Evolutionary conservation across 1,284 basidiomycete species (phyloP), one percentile per base, ranked within the genome.

Genomic region (Marasmius fiardii): DNA sequence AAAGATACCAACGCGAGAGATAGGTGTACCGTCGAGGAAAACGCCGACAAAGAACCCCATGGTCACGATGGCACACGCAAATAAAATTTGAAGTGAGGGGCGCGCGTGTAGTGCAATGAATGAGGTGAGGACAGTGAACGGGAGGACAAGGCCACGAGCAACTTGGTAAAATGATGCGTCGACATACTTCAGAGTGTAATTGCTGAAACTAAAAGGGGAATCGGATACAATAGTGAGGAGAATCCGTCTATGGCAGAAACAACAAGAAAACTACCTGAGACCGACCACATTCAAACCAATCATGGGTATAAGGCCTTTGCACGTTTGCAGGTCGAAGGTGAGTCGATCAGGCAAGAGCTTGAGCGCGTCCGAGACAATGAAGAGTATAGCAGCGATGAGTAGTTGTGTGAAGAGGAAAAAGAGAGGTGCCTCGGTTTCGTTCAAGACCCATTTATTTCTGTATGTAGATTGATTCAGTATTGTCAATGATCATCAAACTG

Each of bases 101-200:
- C 86, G 82, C 5, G 88, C 66, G 59, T 83, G 77, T 41, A 95
- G 82, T 65, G 89, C 74, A 61, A 90, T 49, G 68, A 80, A 87
- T 26, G 93, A 93, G 20, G 90, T 87, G 61, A 76, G 72, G 63
- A 94, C 91, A 16, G 93, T 95, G 76, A 92, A 90, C 0, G 93
- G 92, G 33, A 94, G 81, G 28, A 94, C 81, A 59, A 94, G 78
- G 16, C 91, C 92, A n/a, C 91, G 86, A 1, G 92, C 92, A 58
- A 94, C 86, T 73, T 92, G 92, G 68, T 95, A 95, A 71, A 94
- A 94, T 0, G 93, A 94, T 4, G 92, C 90, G 58, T 95, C 93
- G 64, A 95, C 93, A 65, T 88, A 92, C 83, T 93, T 90, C 49
- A 95, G 80, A 54, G 92, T 94, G 67, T 89, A 93, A 68, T 94